Evolutionary conservation across 768 basidiomycete species (phyloP), one percentile per base, ranked within the genome.

Genomic region (Candolleomyces aberdarensis): DNA sequence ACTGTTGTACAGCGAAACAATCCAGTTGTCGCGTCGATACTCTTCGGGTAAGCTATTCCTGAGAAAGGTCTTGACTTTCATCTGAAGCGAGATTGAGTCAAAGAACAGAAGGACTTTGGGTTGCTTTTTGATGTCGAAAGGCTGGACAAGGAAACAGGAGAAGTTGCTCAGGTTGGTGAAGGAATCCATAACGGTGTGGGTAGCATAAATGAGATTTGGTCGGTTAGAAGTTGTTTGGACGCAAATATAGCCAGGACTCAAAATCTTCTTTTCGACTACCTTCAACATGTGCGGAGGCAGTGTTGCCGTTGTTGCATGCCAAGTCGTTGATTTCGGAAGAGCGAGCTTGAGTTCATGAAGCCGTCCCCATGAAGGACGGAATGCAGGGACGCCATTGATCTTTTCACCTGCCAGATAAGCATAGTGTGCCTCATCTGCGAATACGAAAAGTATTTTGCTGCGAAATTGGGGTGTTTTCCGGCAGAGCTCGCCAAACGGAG

Each of bases 181-280:
- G 19, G 19, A 62, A 0, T 54, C 58, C 11, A 65, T 47, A 15
- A 74, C 64, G 20, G 58, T 47, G 57, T 74, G 73, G 0, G 69
- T 70, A 7, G 69, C 68, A 59, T 73, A 74, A 0, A 69, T 69
- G 0, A 62, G 72, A 52, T 75, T 74, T 2, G 70, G 68, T 0
- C 69, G 58, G 47, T 74, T 75, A 0, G 64, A 63, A 0, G 69
- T 67, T 4, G 64, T 22, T 6, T 58, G 56, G 2, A 72, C 63
- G 5, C 41, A 59, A 3, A 59, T 9, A 36, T 67, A 66, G 9
- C 56, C 46, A 0, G 54, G 56, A 15, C 53, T 43, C 3, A 72
- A 53, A 2, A 71, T 32, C 14, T 66, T 63, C 5, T 43, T 46
- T 20, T 64, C 46, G 26, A 69, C 54, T 0, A 58, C 57, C 29